Base-by-base conservation (phyloP, 805 yeast species). In the Ogataea methylovora region DNA sequence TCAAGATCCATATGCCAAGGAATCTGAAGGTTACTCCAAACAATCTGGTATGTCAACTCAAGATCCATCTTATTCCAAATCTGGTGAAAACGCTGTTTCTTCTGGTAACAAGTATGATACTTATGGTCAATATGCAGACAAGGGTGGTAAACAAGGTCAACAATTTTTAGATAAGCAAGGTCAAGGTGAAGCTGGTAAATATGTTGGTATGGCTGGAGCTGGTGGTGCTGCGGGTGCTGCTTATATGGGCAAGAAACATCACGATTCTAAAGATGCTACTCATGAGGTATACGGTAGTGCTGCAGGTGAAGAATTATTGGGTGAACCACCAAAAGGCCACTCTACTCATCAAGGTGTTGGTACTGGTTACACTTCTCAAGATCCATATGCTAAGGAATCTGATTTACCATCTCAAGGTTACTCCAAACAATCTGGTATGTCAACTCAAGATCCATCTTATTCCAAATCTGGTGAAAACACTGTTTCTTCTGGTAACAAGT, bases 171-270 rank as follows among this genome's bases (percentile, higher is more conserved):
- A 20, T 5, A 20, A 13, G 4, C 31, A 24, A 15, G 22, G 24
- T 9, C 30, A 34, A 25, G 36, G 36, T 17, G 29, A 43, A 21
- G 36, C 42, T 20, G 43, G 37, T 16, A 29, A 24, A 24, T 24
- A 24, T 24, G 29, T 15, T 15, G 29, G 13, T 8, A 21, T 8
- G 15, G 29, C 29, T 17, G 22, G n/a, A 10, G 40, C 36, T 17
- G 36, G 34, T 17, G 41, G 32, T 14, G 40, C 38, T 9, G 29
- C 36, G 23, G 42, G 42, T 14, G 19, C 21, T 7, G 32, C 18
- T 4, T 29, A 21, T 18, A 15, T 16, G 8, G 27, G 41, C 29
- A 2, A 34, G 32, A 34, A 27, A 34, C 12, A 21, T 8, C 23
- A 21, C 10, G 23, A 21, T 23, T 10, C n/a, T n/a, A n/a, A 12